phyloP scores from a whole-genome alignment of 345 rosid species.

The Luvunga scandens region DNA sequence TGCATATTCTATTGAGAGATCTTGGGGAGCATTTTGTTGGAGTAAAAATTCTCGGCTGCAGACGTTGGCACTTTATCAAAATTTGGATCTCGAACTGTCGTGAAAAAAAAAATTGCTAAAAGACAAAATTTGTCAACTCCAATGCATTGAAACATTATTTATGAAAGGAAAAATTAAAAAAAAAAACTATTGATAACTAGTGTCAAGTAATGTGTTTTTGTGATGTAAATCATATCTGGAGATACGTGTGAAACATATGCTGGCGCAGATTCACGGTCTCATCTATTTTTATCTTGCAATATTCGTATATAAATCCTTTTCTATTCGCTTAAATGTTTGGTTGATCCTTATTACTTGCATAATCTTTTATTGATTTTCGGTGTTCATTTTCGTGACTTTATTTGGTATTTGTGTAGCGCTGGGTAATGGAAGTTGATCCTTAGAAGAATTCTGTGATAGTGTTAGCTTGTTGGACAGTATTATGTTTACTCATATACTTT shows the following conservation, averaged over 20 bases:
- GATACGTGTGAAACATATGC: neutral
- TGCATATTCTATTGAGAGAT: neutral
- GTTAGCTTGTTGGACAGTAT: neutral
- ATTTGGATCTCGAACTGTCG: too few relatives aligned
- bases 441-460: neutral
- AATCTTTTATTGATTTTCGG: neutral
- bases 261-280: neutral
- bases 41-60: too few relatives aligned
- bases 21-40: neutral
- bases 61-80: too few relatives aligned
- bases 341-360: neutral
- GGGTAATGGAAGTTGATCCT: neutral
- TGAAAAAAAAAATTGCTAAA: too few relatives aligned
- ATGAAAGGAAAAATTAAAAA: neutral
- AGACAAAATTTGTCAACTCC: too few relatives aligned
- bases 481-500: neutral
- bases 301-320: neutral
- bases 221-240: neutral
- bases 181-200: neutral
- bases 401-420: neutral
- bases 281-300: neutral
- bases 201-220: neutral
- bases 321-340: neutral
- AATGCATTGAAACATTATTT: neutral
- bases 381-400: neutral